Evolutionary conservation across 1,284 basidiomycete species (phyloP), one percentile per base, ranked within the genome.

Genomic region (Puccinia polysora): DNA sequence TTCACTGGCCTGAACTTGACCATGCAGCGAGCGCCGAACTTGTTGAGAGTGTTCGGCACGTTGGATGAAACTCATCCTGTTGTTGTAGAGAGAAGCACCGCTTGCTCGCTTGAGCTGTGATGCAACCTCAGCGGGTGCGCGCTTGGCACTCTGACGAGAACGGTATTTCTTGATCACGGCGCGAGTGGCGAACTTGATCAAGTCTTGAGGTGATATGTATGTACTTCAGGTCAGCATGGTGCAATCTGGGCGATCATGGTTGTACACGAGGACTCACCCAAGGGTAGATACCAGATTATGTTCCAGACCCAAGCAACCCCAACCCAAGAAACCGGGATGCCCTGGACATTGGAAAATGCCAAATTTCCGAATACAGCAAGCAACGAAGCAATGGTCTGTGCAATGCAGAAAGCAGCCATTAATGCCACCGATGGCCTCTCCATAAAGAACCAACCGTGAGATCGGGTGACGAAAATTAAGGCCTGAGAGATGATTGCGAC

Each of bases 41-140:
- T 49, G 8, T 43, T 55, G 43, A 6, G 65, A 58, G 20, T 55
- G 52, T 58, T 68, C 52, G 63, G 90, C 90, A 69, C 90, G 88
- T 77, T 86, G 86, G 80, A 94, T 88, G 85, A 94, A 94, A 74
- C 86, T 87, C 63, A 89, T 88, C 84, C 91, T 90, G 82, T 93
- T 93, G 71, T 87, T 88, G 86, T 97, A 97, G 78, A 96, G 81
- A 53, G 89, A 91, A 60, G 89, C 90, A n/a, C 88, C 88, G 43
- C 86, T 89, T 78, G 93, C 90, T 10, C 36, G 93, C 77, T 89
- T 86, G 60, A 89, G 93, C 78, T 90, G 87, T 38, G 84, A 85
- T 2, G 28, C 38, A 2, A 40, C 15, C 18, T 36, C 56, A 1
- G 5, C 43, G 6, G 43, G 28, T 2, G 32, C 30, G 88, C 88